Evolutionary conservation across 2,329 filamentous ascomycete species (phyloP), one percentile per base, ranked within the genome.

Genomic region (Cercospora brassicicola): DNA sequence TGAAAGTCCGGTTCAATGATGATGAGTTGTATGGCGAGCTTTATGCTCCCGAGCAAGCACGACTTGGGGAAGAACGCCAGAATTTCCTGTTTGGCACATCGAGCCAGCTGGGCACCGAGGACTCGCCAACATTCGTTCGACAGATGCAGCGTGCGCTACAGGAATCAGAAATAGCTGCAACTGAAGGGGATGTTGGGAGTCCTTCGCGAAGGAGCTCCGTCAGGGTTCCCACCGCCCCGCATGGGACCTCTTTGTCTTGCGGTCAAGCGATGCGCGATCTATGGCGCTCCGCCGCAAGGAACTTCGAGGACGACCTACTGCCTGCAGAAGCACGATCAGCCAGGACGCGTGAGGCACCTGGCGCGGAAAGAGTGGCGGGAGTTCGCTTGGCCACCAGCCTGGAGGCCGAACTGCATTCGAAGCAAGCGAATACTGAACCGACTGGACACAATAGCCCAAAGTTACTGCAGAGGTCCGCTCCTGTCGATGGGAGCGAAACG

Each of bases 71-170:
- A 13, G 83, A 86, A 2, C 82, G 86, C 1, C 93, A 95, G 76
- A 88, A 93, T 68, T 91, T 94, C 75, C 81, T 96, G 0, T 96
- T 96, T 79, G 93, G 92, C 0, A 95, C 92, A 0, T 94, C 91
- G 1, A 96, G 93, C 77, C 93, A 96, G 77, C 81, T 96, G 26
- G 90, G 89, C 13, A 82, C 85, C 64, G 91, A 93, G 66, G 88
- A 93, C 39, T 91, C 90, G 0, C 90, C 91, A 0, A 86, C 85
- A 0, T 85, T 89, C 26, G 78, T 91, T 15, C 84, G 85, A 31
- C 86, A 91, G 56, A 78, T 91, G 20, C 88, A 91, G 63, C 76
- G 82, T 63, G 89, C 88, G 1, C 85, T 91, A 70, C 84, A 83
- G 69, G 82, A 82, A 42, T 91, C 89, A 0, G 89, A 81, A 57